These are phyloP conservation scores for Eragrostis nindensis DNA, from an alignment of 176 grass and related monocot genomes.

Conservation along the genomic window DNA sequence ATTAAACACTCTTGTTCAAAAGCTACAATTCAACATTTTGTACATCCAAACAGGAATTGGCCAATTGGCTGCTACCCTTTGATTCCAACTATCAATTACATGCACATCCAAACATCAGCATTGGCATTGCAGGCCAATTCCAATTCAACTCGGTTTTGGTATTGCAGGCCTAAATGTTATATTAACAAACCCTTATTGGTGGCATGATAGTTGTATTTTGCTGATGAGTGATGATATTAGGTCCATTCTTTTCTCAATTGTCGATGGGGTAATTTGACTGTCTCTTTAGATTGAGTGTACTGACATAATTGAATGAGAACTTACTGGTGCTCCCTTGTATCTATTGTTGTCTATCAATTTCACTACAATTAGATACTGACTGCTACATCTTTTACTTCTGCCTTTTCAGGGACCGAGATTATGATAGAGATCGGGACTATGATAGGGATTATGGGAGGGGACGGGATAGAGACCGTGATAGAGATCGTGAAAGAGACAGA, in stretches of 20 bases:
- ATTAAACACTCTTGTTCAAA: too few species aligned
- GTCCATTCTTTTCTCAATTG: not conserved
- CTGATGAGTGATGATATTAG: not conserved
- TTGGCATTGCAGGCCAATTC: too few species aligned
- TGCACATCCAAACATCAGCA: too few species aligned
- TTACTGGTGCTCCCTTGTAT: not conserved
- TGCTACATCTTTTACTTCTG: not conserved
- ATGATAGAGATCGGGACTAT: slow-evolving; percentile 67
- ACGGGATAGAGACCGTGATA: slow-evolving; percentile 54
- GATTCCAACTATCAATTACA: too few species aligned
- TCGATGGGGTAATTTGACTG: not conserved
- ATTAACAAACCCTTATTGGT: not conserved
- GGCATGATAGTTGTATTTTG: not conserved
- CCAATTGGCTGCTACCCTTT: too few species aligned
- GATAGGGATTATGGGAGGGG: slow-evolving; percentile 60
- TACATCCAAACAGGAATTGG: too few species aligned
- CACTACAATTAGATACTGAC: not conserved
- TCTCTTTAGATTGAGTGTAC: slow-evolving; percentile 1
- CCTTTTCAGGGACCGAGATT: slow-evolving; percentile 58
- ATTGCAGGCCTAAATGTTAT: too few species aligned
- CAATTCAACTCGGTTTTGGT: too few species aligned
- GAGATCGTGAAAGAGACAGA: slow-evolving; percentile 62
- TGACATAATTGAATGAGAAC: not conserved
- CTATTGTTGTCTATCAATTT: slow-evolving; percentile 27
- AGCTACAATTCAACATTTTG: too few species aligned